These are phyloP conservation scores for Allium cepa DNA, from an alignment of 106 monocot genomes.

Conservation along the genomic window DNA sequence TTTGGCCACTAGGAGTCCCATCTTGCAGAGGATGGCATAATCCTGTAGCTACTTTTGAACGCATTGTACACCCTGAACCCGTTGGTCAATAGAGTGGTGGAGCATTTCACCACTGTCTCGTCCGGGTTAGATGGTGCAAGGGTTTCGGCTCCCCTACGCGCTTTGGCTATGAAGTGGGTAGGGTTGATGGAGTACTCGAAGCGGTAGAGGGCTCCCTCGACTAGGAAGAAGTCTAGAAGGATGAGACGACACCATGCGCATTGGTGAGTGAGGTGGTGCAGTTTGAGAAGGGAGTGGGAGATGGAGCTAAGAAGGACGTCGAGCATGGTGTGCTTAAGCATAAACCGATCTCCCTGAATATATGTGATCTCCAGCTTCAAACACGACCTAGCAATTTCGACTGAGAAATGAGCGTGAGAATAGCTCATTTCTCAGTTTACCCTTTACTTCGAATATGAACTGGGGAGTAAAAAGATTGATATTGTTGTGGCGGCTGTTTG, in stretches of 20 bases:
- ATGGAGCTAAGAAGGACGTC: conserved; percentile 50
- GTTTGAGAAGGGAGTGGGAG: conserved; percentile 24
- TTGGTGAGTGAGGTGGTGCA: conserved; percentile 22
- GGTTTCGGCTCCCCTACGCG: conserved; percentile 65
- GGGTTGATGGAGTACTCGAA: conserved; percentile 59
- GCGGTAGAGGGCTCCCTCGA: conserved; percentile 53
- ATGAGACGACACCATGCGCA: conserved; percentile 49
- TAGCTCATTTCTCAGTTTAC: no score
- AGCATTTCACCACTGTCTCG: conserved; percentile 42
- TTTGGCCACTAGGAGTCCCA: conserved; percentile 48
- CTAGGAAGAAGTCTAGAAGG: conserved; percentile 66
- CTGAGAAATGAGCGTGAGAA: no score
- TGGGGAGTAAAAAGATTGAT: no score
- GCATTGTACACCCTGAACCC: conserved; percentile 78
- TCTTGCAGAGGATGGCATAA: conserved; percentile 85
- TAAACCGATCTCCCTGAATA: no score
- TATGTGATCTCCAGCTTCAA: no score
- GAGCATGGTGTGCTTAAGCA: conserved; percentile 33
- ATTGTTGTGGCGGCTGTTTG: no score
- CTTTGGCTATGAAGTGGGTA: conserved; percentile 69
- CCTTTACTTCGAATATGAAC: no score
- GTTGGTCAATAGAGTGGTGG: conserved; percentile 34
- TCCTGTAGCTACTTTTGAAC: conserved; percentile 83
- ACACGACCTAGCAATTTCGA: no score
- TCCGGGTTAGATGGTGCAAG: conserved; percentile 40